phyloP scores from a whole-genome alignment of 306 rosid genomes.

The Herpetospermum pedunculosum region DNA sequence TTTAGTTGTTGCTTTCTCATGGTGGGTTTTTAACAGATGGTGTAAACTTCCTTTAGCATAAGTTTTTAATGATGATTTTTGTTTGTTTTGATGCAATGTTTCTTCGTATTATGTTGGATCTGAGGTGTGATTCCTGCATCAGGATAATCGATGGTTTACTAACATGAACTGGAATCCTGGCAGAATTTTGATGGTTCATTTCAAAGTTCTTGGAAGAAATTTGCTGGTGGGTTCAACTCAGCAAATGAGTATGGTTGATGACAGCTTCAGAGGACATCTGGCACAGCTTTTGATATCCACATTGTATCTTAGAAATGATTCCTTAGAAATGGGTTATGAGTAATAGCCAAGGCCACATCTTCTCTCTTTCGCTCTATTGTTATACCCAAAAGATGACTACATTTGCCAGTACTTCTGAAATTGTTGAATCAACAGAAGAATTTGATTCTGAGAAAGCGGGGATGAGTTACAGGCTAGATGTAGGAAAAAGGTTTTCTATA shows the following conservation, averaged over 20 bases:
- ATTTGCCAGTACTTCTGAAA: slow-evolving; percentile 44
- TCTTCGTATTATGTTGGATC: neutral
- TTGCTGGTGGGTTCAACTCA: slow-evolving; percentile 14
- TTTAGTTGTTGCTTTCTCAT: neutral
- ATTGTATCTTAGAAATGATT: slow-evolving; percentile 18
- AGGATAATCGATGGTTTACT: neutral
- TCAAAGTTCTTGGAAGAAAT: slow-evolving; percentile 16
- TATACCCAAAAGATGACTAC: slow-evolving; percentile 41
- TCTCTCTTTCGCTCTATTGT: slow-evolving; percentile 10
- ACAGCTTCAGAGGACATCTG: slow-evolving; percentile 18
- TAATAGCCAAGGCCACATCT: slow-evolving; percentile 8
- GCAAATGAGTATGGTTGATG: slow-evolving; percentile 29
- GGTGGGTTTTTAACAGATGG: neutral
- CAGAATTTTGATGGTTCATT: slow-evolving; percentile 49
- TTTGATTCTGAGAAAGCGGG: slow-evolving; percentile 38
- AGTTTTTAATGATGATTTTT: neutral
- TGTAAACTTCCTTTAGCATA: neutral
- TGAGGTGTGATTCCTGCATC: neutral
- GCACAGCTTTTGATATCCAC: slow-evolving; percentile 15
- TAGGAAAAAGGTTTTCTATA: slow-evolving; percentile 55
- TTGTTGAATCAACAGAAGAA: slow-evolving; percentile 65
- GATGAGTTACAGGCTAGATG: slow-evolving; percentile 25
- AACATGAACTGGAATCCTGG: slow-evolving; percentile 25
- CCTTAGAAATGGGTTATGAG: slow-evolving; percentile 44
- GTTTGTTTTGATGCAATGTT: neutral